These are phyloP conservation scores for Acer negundo DNA, from an alignment of 345 rosid genomes.

Conservation along the genomic window DNA sequence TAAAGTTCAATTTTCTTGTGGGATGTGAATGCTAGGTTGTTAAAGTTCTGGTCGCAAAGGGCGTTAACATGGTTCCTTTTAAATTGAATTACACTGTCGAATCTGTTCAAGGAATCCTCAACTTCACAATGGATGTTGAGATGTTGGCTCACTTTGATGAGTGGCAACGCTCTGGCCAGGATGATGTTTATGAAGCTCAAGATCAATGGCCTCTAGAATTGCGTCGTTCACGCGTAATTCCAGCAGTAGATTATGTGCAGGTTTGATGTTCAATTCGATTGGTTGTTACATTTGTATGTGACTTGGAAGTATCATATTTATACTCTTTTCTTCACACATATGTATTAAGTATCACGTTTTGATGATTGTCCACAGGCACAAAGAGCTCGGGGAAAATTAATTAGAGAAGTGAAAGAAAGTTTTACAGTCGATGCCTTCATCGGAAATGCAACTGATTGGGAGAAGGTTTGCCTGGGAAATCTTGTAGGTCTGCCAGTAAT, in stretches of 20 bases:
- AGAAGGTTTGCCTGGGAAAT: conserved; percentile 86
- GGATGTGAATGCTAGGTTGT: conserved; percentile 51
- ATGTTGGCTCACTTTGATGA: conserved; percentile 87
- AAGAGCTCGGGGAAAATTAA: conserved; percentile 72
- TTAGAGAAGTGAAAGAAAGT: conserved; percentile 69
- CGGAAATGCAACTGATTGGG: conserved; percentile 91
- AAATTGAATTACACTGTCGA: conserved; percentile 70
- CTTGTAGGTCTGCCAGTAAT: conserved; percentile 80
- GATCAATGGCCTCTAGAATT: conserved; percentile 91
- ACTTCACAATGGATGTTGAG: conserved; percentile 84
- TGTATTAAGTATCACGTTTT: neutral
- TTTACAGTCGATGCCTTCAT: conserved; percentile 79
- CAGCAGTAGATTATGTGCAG: conserved; percentile 83
- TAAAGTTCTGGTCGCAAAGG: conserved; percentile 66
- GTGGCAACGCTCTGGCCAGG: conserved; percentile 74
- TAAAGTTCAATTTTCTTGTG: neutral
- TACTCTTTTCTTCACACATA: neutral
- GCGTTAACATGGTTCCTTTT: conserved; percentile 82
- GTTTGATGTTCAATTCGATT: conserved; percentile 28
- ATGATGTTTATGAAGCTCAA: conserved; percentile 78
- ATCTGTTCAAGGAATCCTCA: conserved; percentile 78
- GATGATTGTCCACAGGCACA: conserved; percentile 56
- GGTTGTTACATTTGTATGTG: neutral
- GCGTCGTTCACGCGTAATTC: conserved; percentile 60
- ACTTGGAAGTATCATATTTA: neutral